A percentile compares a stretch with the other conserved stretches of the same genome.
Evolutionary conservation across 192 early-diverging fungal genomes (phyloP).

Genomic region (Backusella tarrabulga): DNA sequence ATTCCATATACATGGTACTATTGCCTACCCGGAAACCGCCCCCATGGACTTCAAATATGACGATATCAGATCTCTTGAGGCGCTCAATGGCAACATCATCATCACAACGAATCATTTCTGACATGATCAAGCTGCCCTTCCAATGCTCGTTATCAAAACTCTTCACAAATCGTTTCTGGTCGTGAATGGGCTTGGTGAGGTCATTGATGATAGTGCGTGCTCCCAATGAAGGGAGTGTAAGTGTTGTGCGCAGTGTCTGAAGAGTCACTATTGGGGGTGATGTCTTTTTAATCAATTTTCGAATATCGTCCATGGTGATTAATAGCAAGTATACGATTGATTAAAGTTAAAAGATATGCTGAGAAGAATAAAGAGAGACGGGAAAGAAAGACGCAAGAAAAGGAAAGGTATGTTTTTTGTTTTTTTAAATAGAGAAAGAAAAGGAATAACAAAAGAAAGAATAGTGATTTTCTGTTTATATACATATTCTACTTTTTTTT

Average conservation of each 20-base stretch:
- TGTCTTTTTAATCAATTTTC: conserved; percentile 12
- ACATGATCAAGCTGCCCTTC: conserved; percentile 30
- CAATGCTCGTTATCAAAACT: conserved; percentile 20
- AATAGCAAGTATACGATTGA: too few species aligned
- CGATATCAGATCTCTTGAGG: conserved; percentile 18
- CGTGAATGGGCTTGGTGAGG: conserved; percentile 20
- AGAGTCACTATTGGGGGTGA: not conserved
- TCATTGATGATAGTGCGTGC: conserved; percentile 28
- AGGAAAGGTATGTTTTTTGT: not conserved
- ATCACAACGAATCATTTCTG: conserved; percentile 17
- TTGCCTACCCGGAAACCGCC: conserved; percentile 33
- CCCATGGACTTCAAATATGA: conserved; percentile 35
- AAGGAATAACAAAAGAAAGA: not conserved
- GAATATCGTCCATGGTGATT: conserved; percentile 10
- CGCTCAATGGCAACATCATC: conserved; percentile 15
- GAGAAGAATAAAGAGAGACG: not conserved
- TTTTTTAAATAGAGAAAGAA: not conserved
- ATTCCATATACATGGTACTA: conserved; percentile 33
- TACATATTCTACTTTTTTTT: not conserved
- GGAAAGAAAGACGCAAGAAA: not conserved
- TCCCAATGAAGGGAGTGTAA: conserved; percentile 10
- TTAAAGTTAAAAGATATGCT: not conserved
- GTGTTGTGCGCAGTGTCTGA: conserved; percentile 9
- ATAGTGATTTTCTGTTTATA: not conserved
- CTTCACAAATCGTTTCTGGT: conserved; percentile 13